Evolutionary conservation across 2,329 filamentous ascomycete species (phyloP).

Genomic region (Ascosphaera acerosa): DNA sequence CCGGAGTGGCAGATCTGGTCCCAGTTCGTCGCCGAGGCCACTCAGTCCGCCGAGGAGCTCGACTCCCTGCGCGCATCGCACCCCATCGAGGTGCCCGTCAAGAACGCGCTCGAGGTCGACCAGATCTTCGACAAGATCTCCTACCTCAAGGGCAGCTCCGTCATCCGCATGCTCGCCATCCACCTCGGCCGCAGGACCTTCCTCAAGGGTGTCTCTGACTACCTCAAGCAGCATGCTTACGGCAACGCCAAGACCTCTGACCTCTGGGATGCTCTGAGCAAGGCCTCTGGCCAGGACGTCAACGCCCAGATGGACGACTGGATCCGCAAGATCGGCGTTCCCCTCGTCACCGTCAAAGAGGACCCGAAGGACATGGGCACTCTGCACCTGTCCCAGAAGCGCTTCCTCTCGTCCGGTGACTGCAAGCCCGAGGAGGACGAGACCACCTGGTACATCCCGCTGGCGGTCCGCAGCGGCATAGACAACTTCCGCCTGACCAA

Average conservation of each 20-base stretch:
- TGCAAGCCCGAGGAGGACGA: constrained; percentile 74
- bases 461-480: constrained; percentile 52
- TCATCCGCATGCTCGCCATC: constrained; percentile 84
- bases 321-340: constrained; percentile 91
- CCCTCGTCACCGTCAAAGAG: constrained; percentile 65
- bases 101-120: constrained; percentile 82
- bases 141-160: constrained; percentile 88
- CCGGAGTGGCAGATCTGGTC: constrained; percentile 97
- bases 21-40: constrained; percentile 78
- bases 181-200: constrained; percentile 76
- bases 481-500: background rate
- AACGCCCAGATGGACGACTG: constrained; percentile 73
- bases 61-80: constrained; percentile 82
- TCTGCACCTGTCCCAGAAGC: constrained; percentile 58
- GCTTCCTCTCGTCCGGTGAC: constrained; percentile 80
- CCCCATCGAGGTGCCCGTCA: constrained; percentile 85
- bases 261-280: constrained; percentile 67
- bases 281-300: constrained; percentile 72
- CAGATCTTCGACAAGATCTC: constrained; percentile 96
- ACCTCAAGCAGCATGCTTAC: constrained; percentile 71
- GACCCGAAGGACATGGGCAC: constrained; percentile 36
- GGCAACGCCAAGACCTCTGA: constrained; percentile 78
- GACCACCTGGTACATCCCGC: constrained; percentile 87
- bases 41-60: constrained; percentile 73
- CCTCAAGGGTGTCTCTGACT: constrained; percentile 68